Base-by-base conservation (phyloP, 805 yeast species). In the Starmerella sirachaensis region DNA sequence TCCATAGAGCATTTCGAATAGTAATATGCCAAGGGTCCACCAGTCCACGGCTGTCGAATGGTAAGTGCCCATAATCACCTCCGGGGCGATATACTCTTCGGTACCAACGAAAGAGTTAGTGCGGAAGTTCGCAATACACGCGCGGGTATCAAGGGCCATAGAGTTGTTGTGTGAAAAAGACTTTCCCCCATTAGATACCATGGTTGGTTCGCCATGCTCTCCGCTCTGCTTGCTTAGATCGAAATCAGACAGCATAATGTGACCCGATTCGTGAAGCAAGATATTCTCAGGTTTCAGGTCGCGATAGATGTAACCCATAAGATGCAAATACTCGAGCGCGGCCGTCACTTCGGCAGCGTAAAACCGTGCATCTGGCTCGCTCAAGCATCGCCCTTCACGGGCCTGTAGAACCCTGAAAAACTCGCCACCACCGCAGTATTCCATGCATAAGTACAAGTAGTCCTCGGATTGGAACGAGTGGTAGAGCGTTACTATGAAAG, bases 341-440 rank as follows among this genome's bases (percentile, higher is more conserved):
- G 97, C 97, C 2, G 91, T 78, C 16, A 91, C 99, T 58, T 91
- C 99, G 16, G 95, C 81, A 0, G 96, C 94, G 56, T 91, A 91
- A 56, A 91, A 91, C 40, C 75, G 68, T 2, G 98, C 97, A 57
- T 86, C 97, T 20, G 65, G 71, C 58, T 91, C 99, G 16, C 74
- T 64, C 11, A 91, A 78, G 48, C 93, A 81, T 55, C 85, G 83
- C 38, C 84, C 74, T 44, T 75, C 78, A 43, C 96, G 68, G 0
- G 96, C 85, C 60, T 91, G 98, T 37, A 91, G 62, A 0, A 97
- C 98, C 42, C 97, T 66, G 65, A 91, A 91, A 53, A 91, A 91
- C 61, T 93, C 98, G 31, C 99, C 99, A 21, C 99, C 99, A 85
- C 91, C 84, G 55, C 99, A 91, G 54, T 88, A 91, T 57, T 91